Evolutionary conservation across 768 basidiomycete genomes (phyloP).

Genomic region (Mycena metata): DNA sequence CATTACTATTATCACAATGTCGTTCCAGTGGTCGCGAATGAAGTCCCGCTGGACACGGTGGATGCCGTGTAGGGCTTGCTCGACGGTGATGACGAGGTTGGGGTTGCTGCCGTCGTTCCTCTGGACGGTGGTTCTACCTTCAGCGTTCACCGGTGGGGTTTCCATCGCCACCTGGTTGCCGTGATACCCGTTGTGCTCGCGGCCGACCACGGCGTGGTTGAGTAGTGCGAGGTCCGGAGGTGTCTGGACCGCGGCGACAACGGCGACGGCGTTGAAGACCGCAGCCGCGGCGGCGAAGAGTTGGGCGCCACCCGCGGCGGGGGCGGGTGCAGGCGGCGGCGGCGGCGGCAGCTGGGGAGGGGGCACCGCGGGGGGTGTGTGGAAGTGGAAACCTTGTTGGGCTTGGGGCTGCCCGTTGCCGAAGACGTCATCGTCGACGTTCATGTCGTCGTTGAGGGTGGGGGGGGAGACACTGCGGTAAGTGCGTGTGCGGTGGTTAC

Average conservation of each 20-base stretch:
- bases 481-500: too few relatives aligned
- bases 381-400: too few relatives aligned
- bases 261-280: too few relatives aligned
- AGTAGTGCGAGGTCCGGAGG: background rate
- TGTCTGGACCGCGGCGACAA: background rate
- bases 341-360: too few relatives aligned
- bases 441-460: too few relatives aligned
- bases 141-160: background rate
- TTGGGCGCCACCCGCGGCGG: too few relatives aligned
- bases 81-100: background rate
- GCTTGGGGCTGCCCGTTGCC: too few relatives aligned
- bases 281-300: too few relatives aligned
- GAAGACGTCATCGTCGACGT: too few relatives aligned
- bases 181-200: background rate
- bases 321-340: too few relatives aligned
- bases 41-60: background rate
- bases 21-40: background rate
- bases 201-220: background rate
- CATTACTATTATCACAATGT: background rate
- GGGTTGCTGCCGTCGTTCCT: background rate
- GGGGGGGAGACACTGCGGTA: too few relatives aligned
- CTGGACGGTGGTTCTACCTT: background rate
- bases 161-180: background rate
- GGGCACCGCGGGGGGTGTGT: too few relatives aligned
- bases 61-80: background rate